These are phyloP conservation scores for Chiua sp. DNA, from an alignment of 1,284 basidiomycete species.

Conservation along the genomic window DNA sequence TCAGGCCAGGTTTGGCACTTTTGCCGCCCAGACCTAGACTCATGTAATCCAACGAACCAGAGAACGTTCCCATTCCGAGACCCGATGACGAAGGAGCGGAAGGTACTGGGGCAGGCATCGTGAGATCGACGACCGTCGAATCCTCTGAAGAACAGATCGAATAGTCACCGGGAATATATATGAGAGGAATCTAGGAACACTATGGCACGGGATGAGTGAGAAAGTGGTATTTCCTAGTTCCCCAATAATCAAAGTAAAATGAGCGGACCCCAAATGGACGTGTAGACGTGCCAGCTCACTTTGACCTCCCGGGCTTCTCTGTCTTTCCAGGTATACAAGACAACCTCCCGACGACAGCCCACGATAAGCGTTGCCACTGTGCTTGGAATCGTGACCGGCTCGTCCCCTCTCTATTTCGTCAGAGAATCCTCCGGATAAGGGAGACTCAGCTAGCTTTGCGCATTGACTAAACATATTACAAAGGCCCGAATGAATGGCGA, in stretches of 20 bases:
- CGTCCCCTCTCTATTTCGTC: conserved; percentile 40
- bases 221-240: conserved; percentile 74
- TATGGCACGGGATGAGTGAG: conserved; percentile 84
- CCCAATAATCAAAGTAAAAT: conserved; percentile 1
- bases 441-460: conserved; percentile 3
- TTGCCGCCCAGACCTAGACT: conserved; percentile 80
- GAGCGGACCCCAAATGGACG: not conserved
- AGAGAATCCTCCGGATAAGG: conserved; percentile 18
- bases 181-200: conserved; percentile 69
- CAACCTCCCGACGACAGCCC: conserved; percentile 85
- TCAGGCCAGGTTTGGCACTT: conserved; percentile 68
- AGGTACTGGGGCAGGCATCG: conserved; percentile 46
- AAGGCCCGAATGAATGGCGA: conserved; percentile 73
- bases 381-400: conserved; percentile 48
- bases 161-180: conserved; percentile 74
- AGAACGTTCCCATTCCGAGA: conserved; percentile 66
- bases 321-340: conserved; percentile 89
- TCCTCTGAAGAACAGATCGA: conserved; percentile 73
- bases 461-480: conserved; percentile 35
- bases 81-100: conserved; percentile 51
- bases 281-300: conserved; percentile 45
- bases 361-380: conserved; percentile 82
- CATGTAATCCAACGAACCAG: conserved; percentile 87
- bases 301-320: conserved; percentile 79
- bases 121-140: conserved; percentile 63